Base-by-base conservation (phyloP, 2,329 filamentous ascomycete genomes). In the Metarhizium robertsii region DNA sequence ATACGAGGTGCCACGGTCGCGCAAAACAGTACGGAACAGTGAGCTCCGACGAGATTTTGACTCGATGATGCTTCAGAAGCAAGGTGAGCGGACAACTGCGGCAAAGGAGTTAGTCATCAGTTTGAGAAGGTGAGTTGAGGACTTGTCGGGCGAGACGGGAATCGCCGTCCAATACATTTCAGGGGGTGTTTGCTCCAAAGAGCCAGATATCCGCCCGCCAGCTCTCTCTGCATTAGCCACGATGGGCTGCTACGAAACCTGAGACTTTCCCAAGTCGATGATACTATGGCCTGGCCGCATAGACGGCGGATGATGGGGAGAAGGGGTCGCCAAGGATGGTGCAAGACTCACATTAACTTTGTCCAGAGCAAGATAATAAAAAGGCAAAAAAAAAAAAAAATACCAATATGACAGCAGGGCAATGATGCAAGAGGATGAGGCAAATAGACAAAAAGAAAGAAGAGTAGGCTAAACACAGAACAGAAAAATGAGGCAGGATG, bases 311-410 rank as follows among this genome's bases (percentile, higher is more conserved):
- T 34, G 32, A 34, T 34, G 32, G 32, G 10, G 32, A 20, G 59
- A 59, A 45, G 29, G 43, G 34, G n/a, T 51, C 42, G 34, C 29
- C 18, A 46, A 30, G 25, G 14, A 29, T 32, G 48, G 48, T 48
- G 55, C 16, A 11, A 51, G 61, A 70, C 68, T 70, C 66, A 70
- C 68, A 69, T 69, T 69, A 65, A 69, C 69, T 57, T 68, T 64
- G 42, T 7, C 59, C 64, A 59, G 60, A 62, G 59, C 56, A 57
- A 32, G 40, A 54, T 48, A 36, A 57, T 20, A 43, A 14, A 13
- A n/a, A 16, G 14, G 25, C 25, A 25, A 25, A 25, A 25, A 25
- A 25, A 25, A 25, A 25, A 25, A 25, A 25, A 25, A 25, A 25
- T 4, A 25, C 25, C 25, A 25, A 25, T 25, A 42, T 16, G 29